Conservation (phyloP, 371 early-diverging fungal genomes). For the Paramicrosporidium saccamoebae region DNA sequence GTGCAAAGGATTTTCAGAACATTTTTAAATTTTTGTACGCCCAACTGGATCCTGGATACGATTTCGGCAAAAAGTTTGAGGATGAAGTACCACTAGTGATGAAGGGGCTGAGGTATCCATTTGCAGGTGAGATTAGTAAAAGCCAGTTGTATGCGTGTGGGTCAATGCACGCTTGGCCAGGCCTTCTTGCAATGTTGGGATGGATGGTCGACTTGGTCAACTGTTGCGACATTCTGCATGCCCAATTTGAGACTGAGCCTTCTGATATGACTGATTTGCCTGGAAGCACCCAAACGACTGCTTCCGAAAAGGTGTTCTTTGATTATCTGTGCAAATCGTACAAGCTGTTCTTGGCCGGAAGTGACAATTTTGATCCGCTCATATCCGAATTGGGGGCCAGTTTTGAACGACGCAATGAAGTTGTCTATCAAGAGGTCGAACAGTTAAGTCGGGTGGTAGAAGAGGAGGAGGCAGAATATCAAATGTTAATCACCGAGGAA, state of each 20-base stretch:
- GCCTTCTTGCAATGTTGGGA: constrained; percentile 37
- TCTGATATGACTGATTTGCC: constrained; percentile 10
- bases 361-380: constrained; percentile 16
- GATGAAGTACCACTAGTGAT: constrained; percentile 46
- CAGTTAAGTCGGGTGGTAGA: constrained; percentile 8
- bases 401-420: constrained; percentile 14
- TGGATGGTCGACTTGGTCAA: constrained; percentile 64
- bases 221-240: constrained; percentile 11
- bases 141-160: constrained; percentile 45
- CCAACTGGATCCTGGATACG: constrained; percentile 30
- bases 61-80: constrained; percentile 31
- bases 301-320: constrained; percentile 24
- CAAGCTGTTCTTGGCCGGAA: constrained; percentile 13
- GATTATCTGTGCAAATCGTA: constrained; percentile 14
- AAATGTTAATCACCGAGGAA: constrained; percentile 7
- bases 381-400: constrained; percentile 10
- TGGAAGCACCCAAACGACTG: too few species aligned
- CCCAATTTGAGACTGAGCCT: constrained; percentile 4
- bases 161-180: constrained; percentile 59
- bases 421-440: constrained; percentile 8
- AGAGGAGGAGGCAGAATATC: constrained; percentile 9
- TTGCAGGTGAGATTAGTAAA: constrained; percentile 46
- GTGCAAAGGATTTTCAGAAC: constrained; percentile 48
- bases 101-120: constrained; percentile 53
- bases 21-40: constrained; percentile 63